Conservation (phyloP, 2,329 filamentous ascomycete species). For the Ascochyta clinopodiicola region DNA sequence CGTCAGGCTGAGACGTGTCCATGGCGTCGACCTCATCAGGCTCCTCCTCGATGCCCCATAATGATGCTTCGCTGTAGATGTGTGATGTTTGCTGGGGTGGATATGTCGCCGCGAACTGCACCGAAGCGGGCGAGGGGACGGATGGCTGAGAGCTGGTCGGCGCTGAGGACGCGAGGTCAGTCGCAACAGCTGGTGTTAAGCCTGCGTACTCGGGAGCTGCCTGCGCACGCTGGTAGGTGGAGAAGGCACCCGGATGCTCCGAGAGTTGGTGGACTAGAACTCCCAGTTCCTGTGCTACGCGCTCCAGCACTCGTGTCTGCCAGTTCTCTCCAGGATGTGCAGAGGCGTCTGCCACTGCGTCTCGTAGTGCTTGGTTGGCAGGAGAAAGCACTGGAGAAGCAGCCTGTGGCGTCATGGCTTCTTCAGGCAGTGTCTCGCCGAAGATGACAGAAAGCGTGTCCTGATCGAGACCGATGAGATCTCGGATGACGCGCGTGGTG, state of each 20-base stretch:
- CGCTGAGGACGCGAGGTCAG: conserved; percentile 33
- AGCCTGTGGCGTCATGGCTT: conserved; percentile 31
- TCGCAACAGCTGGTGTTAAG: conserved; percentile 59
- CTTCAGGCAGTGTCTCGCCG: conserved; percentile 73
- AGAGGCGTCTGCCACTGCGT: conserved; percentile 37
- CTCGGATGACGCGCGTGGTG: conserved; percentile 83
- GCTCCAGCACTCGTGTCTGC: conserved; percentile 81
- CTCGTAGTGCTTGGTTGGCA: conserved; percentile 27
- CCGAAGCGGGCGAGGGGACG: conserved; percentile 37
- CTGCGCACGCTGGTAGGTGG: conserved; percentile 71
- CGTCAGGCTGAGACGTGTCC: conserved; percentile 52
- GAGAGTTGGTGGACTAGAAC: conserved; percentile 82
- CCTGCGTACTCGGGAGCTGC: conserved; percentile 76
- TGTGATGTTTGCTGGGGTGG: conserved; percentile 41
- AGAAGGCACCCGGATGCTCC: conserved; percentile 87
- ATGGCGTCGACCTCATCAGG: conserved; percentile 50
- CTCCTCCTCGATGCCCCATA: conserved; percentile 72
- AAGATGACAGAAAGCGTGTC: conserved; percentile 83
- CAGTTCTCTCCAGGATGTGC: conserved; percentile 58
- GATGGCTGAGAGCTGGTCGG: conserved; percentile 40
- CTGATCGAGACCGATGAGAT: conserved; percentile 91
- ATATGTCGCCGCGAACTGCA: conserved; percentile 59
- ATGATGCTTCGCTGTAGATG: conserved; percentile 59
- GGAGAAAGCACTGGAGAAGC: conserved; percentile 30
- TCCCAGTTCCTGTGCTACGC: conserved; percentile 86